Evolutionary conservation across 345 rosid species (phyloP).

Genomic region (Geranium brycei): DNA sequence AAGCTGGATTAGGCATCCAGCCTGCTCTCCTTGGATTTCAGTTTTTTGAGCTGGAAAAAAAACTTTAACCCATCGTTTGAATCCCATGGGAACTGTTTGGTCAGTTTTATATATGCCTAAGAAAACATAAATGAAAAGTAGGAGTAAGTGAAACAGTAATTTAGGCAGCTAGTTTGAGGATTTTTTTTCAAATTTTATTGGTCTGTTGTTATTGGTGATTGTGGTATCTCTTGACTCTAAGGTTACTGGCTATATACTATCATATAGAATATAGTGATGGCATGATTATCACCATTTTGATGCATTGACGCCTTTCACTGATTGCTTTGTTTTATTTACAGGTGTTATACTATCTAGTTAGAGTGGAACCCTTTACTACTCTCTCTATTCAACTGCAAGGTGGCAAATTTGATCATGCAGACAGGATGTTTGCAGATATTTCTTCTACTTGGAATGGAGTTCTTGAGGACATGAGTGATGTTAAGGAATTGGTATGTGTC

Average conservation of each 20-base stretch:
- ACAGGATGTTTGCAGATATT: conserved; percentile 87
- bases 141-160: too few species aligned
- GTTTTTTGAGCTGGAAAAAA: too few species aligned
- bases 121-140: too few species aligned
- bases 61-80: too few species aligned
- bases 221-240: too few species aligned
- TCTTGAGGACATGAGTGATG: conserved; percentile 96
- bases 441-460: conserved; percentile 94
- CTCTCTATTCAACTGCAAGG: conserved; percentile 97
- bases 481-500: conserved; percentile 83
- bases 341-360: conserved; percentile 87
- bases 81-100: too few species aligned
- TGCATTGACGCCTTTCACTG: conserved; percentile 5
- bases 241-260: not conserved
- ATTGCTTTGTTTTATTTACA: conserved; percentile 25
- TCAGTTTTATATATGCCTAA: too few species aligned
- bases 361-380: conserved; percentile 94
- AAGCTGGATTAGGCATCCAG: too few species aligned
- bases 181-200: too few species aligned
- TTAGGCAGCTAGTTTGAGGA: too few species aligned
- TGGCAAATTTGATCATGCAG: conserved; percentile 98
- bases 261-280: not conserved
- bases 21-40: too few species aligned
- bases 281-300: not conserved
- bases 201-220: too few species aligned